These are phyloP conservation scores for Mallotus nudiflorus DNA, from an alignment of 345 rosid genomes.

Conservation along the genomic window DNA sequence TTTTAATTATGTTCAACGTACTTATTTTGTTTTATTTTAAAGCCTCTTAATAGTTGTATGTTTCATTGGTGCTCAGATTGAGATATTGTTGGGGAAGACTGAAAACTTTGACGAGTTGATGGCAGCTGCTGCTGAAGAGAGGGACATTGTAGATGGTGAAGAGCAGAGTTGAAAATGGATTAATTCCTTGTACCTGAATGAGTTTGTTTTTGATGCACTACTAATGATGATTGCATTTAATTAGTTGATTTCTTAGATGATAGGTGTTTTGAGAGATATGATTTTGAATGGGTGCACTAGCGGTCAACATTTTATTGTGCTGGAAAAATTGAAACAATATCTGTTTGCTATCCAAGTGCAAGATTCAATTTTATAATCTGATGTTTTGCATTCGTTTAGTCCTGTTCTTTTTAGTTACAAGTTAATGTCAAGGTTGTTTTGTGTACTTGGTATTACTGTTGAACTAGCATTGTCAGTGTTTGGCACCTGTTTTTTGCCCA, in stretches of 20 bases:
- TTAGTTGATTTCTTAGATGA: conserved; percentile 13
- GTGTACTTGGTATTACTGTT: not conserved
- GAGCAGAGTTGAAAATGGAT: conserved; percentile 42
- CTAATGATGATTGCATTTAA: conserved; percentile 11
- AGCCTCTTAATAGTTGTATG: conserved; percentile 3
- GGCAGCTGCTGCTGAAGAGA: conserved; percentile 75
- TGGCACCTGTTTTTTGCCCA: too few relatives aligned
- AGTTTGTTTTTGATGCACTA: conserved; percentile 16
- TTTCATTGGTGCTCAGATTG: conserved; percentile 45
- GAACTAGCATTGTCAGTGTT: too few relatives aligned
- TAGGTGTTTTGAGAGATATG: conserved; percentile 14
- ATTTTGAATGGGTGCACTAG: conserved; percentile 2
- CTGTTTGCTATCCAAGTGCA: conserved; percentile 9
- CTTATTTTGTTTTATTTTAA: not conserved
- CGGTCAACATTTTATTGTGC: conserved; percentile 10
- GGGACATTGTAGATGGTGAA: conserved; percentile 48
- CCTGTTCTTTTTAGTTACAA: not conserved
- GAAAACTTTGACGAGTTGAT: conserved; percentile 85
- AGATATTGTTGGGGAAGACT: conserved; percentile 69
- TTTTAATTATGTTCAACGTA: not conserved
- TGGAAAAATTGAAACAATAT: conserved; percentile 8
- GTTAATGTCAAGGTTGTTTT: not conserved
- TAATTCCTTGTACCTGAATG: conserved; percentile 5
- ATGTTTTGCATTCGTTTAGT: not conserved
- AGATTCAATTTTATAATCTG: conserved; percentile 26